Base-by-base conservation (phyloP, 1,139 yeast species). In the Debaryomyces subglobosus region DNA sequence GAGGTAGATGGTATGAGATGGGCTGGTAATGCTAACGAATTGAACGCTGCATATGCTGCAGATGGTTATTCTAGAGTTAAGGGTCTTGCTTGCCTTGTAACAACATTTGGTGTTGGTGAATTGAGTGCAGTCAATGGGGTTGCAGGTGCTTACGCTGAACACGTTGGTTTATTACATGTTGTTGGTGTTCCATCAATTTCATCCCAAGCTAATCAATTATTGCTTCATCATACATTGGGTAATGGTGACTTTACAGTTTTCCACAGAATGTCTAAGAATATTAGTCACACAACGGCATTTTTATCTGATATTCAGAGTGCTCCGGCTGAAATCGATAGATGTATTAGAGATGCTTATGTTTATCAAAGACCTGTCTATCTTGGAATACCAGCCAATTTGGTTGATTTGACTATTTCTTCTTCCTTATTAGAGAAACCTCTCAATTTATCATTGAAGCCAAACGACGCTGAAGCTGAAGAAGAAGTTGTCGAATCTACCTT, bases 341-440 rank as follows among this genome's bases (percentile, higher is more conserved):
- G 90, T 59, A 82, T 89, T 63, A 79, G 86, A 65, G 82, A 79
- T 53, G 92, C 95, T 38, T 84, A 79, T 69, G 71, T 83, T 47
- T 72, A 78, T 61, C 95, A 88, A 68, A 82, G 91, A 69, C 96
- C 96, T 27, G 95, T 87, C 23, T 89, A 89, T 71, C 68, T 89
- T 59, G 96, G 89, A 39, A 69, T 89, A 52, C 96, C 96, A 57
- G 87, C 94, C 51, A 89, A 89, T 74, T 77, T 88, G 66, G 87
- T 86, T 50, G 91, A 86, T 63, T 74, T 77, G 61, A 69, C 64
- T 49, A 85, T 89, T 43, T 83, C 86, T 40, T 77, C 82, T 16
- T 63, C 69, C 36, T 68, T 79, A 54, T 76, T 88, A 63, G 73
- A 80, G 34, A 79, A 79, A 38, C 90, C 91, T 54, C 77, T 89